A percentile compares a stretch with the other conserved stretches of the same genome.
Evolutionary conservation across 148 eudicot species (phyloP).

Genomic region (Dianthus caryophyllus): DNA sequence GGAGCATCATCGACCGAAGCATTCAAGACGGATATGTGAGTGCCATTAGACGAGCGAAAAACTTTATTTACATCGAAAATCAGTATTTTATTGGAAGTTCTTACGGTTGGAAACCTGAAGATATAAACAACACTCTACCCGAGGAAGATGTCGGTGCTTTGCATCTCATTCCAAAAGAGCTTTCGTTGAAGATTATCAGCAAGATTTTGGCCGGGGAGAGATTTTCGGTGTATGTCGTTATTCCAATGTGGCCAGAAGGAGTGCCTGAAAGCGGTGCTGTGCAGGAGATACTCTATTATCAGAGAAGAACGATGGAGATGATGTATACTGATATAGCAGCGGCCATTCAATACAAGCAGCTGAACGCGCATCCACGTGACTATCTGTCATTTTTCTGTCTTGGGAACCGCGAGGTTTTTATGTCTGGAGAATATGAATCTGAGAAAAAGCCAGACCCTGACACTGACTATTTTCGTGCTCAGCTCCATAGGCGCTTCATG

Average conservation of each 20-base stretch:
- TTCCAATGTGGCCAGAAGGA: conserved; percentile 98
- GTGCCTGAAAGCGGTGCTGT: conserved; percentile 73
- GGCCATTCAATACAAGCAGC: conserved; percentile 38
- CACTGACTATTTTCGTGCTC: conserved; percentile 60
- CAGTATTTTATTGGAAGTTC: conserved; percentile 89
- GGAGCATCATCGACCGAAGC: conserved; percentile 57
- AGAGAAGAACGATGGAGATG: conserved; percentile 83
- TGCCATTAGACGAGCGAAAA: conserved; percentile 75
- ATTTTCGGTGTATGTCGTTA: conserved; percentile 69
- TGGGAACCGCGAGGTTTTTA: conserved; percentile 53
- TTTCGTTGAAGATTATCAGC: conserved; percentile 64
- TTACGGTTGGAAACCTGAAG: conserved; percentile 50
- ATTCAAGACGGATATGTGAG: conserved; percentile 80
- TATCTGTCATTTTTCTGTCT: conserved; percentile 76
- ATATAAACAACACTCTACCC: neutral
- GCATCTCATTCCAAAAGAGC: conserved; percentile 75
- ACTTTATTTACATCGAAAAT: conserved; percentile 81
- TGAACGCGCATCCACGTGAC: conserved; percentile 42
- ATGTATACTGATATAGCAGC: conserved; percentile 67
- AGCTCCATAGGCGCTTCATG: conserved; percentile 71
- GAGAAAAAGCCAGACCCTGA: conserved; percentile 53
- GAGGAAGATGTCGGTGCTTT: conserved; percentile 54
- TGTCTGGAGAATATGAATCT: conserved; percentile 40
- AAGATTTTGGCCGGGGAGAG: conserved; percentile 68
- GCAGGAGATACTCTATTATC: conserved; percentile 83